These are phyloP conservation scores for Salix suchowensis DNA, from an alignment of 345 rosid species.

Conservation along the genomic window DNA sequence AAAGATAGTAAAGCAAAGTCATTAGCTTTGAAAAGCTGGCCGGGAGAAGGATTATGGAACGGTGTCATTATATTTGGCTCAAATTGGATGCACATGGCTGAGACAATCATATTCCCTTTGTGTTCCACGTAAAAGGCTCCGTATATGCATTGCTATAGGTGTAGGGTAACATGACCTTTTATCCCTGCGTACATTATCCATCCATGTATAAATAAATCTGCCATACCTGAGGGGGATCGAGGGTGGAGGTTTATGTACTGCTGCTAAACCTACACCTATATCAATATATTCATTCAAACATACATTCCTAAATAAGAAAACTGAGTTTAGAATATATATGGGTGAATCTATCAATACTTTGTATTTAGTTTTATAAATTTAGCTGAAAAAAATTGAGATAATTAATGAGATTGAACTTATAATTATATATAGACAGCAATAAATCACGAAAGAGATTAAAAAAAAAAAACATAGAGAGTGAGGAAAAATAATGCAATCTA, in stretches of 20 bases:
- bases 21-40: constrained; percentile 29
- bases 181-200: not conserved
- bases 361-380: no score
- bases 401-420: no score
- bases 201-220: not conserved
- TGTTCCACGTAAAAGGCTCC: constrained; percentile 29
- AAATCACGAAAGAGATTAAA: not conserved
- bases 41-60: constrained; percentile 28
- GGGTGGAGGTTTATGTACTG: not conserved
- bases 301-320: no score
- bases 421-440: not conserved
- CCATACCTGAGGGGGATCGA: not conserved
- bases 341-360: no score
- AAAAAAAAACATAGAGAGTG: no score
- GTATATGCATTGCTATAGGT: not conserved
- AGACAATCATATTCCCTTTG: constrained; percentile 38
- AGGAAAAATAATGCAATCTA: not conserved
- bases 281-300: no score
- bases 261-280: no score
- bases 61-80: constrained; percentile 33
- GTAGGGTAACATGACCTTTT: constrained; percentile 39
- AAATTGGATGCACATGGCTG: constrained; percentile 56
- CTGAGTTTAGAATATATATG: no score
- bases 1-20: constrained; percentile 16
- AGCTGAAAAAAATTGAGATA: no score